phyloP scores from a whole-genome alignment of 768 basidiomycete genomes.

The Trametes elegans region DNA sequence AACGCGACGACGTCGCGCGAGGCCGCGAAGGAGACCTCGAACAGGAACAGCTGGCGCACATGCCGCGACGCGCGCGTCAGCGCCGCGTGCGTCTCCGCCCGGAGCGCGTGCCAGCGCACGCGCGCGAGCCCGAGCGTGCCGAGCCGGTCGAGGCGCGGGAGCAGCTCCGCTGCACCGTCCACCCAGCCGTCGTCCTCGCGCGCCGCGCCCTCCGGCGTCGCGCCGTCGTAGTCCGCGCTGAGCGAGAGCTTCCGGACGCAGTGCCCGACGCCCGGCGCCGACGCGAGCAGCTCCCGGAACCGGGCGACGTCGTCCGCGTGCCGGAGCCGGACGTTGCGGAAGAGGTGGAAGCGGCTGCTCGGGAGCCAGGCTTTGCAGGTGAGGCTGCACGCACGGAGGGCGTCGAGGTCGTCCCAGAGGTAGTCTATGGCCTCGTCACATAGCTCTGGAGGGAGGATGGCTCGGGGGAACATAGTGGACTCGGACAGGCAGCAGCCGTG shows the following conservation, averaged over 20 bases:
- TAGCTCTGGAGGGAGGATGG: constrained; percentile 29
- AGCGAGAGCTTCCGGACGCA: constrained; percentile 27
- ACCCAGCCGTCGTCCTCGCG: constrained; percentile 27
- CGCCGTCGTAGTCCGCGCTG: constrained; percentile 21
- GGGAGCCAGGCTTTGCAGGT: constrained; percentile 27
- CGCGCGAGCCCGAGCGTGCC: constrained; percentile 25
- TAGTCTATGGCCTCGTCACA: constrained; percentile 29
- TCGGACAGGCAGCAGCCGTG: not conserved
- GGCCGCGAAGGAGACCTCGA: constrained; percentile 27
- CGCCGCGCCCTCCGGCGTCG: constrained; percentile 12
- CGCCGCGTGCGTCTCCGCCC: constrained; percentile 22
- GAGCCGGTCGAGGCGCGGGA: constrained; percentile 18
- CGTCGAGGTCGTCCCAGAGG: constrained; percentile 28
- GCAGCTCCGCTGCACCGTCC: constrained; percentile 18
- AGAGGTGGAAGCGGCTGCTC: constrained; percentile 26
- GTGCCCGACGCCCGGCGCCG: constrained; percentile 19
- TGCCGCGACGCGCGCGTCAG: constrained; percentile 18
- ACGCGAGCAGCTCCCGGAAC: constrained; percentile 19
- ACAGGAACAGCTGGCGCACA: constrained; percentile 26
- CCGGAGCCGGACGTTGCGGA: constrained; percentile 26
- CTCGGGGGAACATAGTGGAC: not conserved
- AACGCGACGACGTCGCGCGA: constrained; percentile 27
- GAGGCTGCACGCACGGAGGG: constrained; percentile 27
- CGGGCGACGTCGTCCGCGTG: constrained; percentile 18
- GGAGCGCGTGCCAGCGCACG: constrained; percentile 26